Conservation (phyloP, 305 asterid genomes). For the Solanum hybrid region DNA sequence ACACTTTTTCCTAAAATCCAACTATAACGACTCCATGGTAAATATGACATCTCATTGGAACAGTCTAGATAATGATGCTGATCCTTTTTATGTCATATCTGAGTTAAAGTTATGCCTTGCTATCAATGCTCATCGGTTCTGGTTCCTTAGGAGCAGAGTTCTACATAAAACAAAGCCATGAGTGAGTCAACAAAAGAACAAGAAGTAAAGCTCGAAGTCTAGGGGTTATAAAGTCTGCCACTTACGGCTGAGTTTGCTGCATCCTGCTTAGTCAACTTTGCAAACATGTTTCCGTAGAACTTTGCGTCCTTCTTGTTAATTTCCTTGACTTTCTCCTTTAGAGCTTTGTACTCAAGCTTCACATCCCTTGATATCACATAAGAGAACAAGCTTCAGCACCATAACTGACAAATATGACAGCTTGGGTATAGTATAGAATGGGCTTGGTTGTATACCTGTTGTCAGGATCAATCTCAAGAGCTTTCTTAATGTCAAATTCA, state of each 20-base stretch:
- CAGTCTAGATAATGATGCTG: background rate
- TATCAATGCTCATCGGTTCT: constrained; percentile 54
- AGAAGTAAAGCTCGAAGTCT: background rate
- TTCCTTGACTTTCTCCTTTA: constrained; percentile 77
- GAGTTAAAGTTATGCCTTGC: constrained; percentile 36
- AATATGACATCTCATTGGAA: background rate
- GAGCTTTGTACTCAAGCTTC: constrained; percentile 61
- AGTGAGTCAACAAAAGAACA: background rate
- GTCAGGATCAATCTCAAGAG: constrained; percentile 61
- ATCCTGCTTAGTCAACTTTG: constrained; percentile 46
- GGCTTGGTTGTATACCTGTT: constrained; percentile 37
- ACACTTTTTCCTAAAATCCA: background rate
- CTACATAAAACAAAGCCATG: constrained; percentile 20
- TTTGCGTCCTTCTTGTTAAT: constrained; percentile 73
- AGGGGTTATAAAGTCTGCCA: background rate
- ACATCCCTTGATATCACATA: constrained; percentile 42
- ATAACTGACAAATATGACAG: background rate
- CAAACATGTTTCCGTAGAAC: constrained; percentile 82
- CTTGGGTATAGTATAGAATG: background rate
- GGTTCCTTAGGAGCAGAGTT: constrained; percentile 32
- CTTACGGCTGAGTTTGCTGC: constrained; percentile 23
- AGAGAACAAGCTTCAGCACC: background rate
- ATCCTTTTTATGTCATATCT: background rate
- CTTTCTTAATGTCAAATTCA: constrained; percentile 53
- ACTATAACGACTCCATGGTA: background rate